Evolutionary conservation across 75 land plant species (phyloP).

Genomic region (Isoetes taiwanensis): DNA sequence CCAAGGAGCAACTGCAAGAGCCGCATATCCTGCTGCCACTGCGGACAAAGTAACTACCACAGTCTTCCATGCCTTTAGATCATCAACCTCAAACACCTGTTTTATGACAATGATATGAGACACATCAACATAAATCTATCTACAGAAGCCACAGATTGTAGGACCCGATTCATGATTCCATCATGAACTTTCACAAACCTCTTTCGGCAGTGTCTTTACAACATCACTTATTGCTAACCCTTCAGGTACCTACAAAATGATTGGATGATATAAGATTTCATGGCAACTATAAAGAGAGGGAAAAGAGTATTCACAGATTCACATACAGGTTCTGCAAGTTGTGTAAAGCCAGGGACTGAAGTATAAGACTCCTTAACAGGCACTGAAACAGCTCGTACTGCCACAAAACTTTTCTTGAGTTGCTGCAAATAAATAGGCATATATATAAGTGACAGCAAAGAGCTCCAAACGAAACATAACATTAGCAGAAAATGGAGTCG

Average conservation of each 20-base stretch:
- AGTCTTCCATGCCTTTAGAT: slow-evolving; percentile 80
- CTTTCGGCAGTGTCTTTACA: slow-evolving; percentile 9
- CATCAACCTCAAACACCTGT: slow-evolving; percentile 83
- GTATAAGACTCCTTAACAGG: too few relatives aligned
- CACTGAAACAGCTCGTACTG: too few relatives aligned
- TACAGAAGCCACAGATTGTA: background rate
- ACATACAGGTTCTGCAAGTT: slow-evolving; percentile 89
- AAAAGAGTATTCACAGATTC: slow-evolving; percentile 24
- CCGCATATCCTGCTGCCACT: slow-evolving; percentile 55
- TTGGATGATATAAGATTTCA: background rate
- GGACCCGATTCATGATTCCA: background rate
- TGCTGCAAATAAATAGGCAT: too few relatives aligned
- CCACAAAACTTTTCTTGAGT: too few relatives aligned
- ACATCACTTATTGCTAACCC: slow-evolving; percentile 8
- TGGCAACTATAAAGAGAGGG: background rate
- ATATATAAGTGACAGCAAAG: too few relatives aligned
- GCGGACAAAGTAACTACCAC: slow-evolving; percentile 51
- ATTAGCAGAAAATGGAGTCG: too few relatives aligned
- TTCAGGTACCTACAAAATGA: background rate
- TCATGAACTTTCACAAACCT: background rate
- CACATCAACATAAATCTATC: background rate
- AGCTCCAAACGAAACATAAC: too few relatives aligned
- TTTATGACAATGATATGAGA: background rate
- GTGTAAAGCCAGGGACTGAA: slow-evolving; percentile 74
- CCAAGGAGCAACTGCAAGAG: slow-evolving; percentile 90